Evolutionary conservation across 805 yeast genomes (phyloP).

Genomic region (Ogataea allantospora): DNA sequence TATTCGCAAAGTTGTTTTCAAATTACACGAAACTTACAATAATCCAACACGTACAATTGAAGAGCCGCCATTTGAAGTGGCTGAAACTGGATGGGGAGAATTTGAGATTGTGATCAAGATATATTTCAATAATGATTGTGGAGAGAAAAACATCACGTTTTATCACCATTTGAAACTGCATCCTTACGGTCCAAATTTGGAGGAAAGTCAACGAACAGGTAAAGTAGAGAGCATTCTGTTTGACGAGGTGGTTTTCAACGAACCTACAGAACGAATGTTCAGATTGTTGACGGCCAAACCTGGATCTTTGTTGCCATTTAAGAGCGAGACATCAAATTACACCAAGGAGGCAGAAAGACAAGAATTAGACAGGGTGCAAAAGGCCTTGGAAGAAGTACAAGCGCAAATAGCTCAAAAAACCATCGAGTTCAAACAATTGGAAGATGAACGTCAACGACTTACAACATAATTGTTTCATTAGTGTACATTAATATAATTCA

Average conservation of each 20-base stretch:
- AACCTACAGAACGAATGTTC: conserved; percentile 90
- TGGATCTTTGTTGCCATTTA: conserved; percentile 46
- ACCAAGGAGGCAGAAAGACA: conserved; percentile 57
- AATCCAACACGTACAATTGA: conserved; percentile 85
- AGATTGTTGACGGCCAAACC: conserved; percentile 71
- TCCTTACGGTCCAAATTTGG: conserved; percentile 56
- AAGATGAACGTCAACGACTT: conserved; percentile 31
- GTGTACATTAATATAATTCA: conserved; percentile 15
- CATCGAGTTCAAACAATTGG: conserved; percentile 29
- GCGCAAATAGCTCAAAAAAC: conserved; percentile 26
- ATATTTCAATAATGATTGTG: conserved; percentile 81
- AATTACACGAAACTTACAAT: conserved; percentile 90
- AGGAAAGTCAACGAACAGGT: conserved; percentile 31
- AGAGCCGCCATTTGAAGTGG: conserved; percentile 87
- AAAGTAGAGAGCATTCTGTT: conserved; percentile 62
- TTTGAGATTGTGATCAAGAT: conserved; percentile 88
- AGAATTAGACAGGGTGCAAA: conserved; percentile 56
- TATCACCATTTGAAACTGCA: conserved; percentile 91
- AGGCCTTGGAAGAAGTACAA: conserved; percentile 30
- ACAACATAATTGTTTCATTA: conserved; percentile 2
- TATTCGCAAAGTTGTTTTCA: conserved; percentile 88
- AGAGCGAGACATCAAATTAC: conserved; percentile 28
- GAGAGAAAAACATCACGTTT: conserved; percentile 80
- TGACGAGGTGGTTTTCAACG: conserved; percentile 92
- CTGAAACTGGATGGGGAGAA: conserved; percentile 99